Percentiles rank a stretch among this genome's conserved stretches.
Conservation (phyloP, 805 yeast species). For the Isabelozyma gotoi region DNA sequence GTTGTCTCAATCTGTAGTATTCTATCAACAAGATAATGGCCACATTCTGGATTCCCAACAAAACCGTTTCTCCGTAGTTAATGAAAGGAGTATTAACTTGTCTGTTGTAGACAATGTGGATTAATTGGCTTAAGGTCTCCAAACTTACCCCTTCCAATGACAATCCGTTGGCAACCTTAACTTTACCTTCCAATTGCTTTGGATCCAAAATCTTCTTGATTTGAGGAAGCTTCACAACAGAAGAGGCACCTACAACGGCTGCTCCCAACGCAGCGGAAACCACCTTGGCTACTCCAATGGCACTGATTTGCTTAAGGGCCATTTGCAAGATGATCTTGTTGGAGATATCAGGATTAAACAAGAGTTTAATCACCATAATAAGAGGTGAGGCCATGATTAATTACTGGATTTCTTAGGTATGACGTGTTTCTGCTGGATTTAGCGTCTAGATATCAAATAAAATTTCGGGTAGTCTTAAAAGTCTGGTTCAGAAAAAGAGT, state of each 20-base stretch:
- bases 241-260: constrained; percentile 35
- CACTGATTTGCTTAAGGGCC: constrained; percentile 32
- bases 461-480: neutral
- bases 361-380: constrained; percentile 26
- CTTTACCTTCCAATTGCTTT: constrained; percentile 18
- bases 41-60: constrained; percentile 39
- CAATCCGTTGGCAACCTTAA: constrained; percentile 35
- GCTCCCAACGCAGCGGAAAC: constrained; percentile 32
- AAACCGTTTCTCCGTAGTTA: constrained; percentile 40
- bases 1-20: constrained; percentile 28
- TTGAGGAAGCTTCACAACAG: constrained; percentile 41
- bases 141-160: constrained; percentile 34
- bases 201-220: constrained; percentile 34
- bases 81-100: constrained; percentile 34
- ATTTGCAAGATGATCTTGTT: constrained; percentile 37
- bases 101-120: constrained; percentile 39
- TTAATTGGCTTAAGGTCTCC: constrained; percentile 35
- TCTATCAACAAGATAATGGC: constrained; percentile 34
- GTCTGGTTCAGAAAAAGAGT: too few relatives aligned
- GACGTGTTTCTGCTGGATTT: neutral
- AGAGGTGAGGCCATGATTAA: constrained; percentile 25
- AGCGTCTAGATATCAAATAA: neutral
- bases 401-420: neutral
- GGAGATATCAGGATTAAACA: constrained; percentile 40
- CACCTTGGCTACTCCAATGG: constrained; percentile 33